Evolutionary conservation across 768 basidiomycete species (phyloP).

Genomic region (Obba rivulosa): DNA sequence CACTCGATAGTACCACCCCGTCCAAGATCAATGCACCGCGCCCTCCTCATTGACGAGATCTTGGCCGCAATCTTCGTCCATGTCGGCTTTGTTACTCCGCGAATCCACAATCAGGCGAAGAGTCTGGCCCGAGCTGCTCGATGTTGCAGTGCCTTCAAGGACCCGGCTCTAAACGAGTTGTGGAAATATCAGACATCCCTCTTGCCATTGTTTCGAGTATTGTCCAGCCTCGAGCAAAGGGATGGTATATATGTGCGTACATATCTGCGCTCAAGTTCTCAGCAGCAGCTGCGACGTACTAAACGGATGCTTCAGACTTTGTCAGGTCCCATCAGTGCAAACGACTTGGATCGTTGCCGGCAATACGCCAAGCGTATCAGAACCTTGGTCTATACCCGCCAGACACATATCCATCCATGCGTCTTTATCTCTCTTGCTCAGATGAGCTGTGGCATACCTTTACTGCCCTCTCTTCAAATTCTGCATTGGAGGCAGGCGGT

Average conservation of each 20-base stretch:
- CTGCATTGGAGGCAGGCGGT: not conserved
- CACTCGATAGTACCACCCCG: too few species aligned
- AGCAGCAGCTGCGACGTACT: too few species aligned
- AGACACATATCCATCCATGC: not conserved
- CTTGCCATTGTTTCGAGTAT: not conserved
- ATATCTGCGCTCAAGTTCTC: too few species aligned
- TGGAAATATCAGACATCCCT: constrained; percentile 6
- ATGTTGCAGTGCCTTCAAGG: not conserved
- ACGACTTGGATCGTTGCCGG: not conserved
- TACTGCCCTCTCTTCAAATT: not conserved
- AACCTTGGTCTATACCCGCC: not conserved
- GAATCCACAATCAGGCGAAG: not conserved
- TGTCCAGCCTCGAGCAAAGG: too few species aligned
- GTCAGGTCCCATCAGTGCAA: not conserved
- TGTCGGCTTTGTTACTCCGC: not conserved
- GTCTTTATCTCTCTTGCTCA: not conserved
- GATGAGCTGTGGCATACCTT: not conserved
- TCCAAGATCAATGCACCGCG: too few species aligned
- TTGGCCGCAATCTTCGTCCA: not conserved
- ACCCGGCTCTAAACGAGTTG: constrained; percentile 3
- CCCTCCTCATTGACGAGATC: constrained; percentile 5
- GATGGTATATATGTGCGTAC: too few species aligned
- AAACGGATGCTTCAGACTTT: not conserved
- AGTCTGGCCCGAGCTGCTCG: not conserved
- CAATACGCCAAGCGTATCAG: not conserved